Evolutionary conservation across 495 filamentous ascomycete genomes (phyloP).

Genomic region (Penicillium ucsense): DNA sequence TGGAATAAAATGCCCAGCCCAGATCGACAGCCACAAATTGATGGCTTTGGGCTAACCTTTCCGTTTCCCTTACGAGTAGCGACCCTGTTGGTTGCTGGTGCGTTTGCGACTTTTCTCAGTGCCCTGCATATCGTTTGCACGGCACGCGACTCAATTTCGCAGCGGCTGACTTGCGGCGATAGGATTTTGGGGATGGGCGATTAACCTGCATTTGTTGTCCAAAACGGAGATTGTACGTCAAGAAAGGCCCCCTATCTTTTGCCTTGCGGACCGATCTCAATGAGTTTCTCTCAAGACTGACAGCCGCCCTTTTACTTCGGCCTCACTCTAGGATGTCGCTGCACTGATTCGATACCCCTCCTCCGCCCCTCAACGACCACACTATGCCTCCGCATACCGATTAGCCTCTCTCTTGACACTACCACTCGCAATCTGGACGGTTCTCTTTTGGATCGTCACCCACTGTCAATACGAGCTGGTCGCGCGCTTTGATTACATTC

Average conservation of each 20-base stretch:
- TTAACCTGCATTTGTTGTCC: slow-evolving; percentile 75
- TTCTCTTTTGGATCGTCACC: slow-evolving; percentile 76
- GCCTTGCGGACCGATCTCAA: too few relatives aligned
- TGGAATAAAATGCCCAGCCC: slow-evolving; percentile 71
- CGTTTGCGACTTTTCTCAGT: not conserved
- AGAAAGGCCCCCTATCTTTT: too few relatives aligned
- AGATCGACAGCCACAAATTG: slow-evolving; percentile 68
- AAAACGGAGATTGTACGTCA: slow-evolving; percentile 57
- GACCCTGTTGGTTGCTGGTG: slow-evolving; percentile 71
- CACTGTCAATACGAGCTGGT: slow-evolving; percentile 57
- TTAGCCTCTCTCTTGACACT: slow-evolving; percentile 65
- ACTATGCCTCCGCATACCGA: slow-evolving; percentile 74
- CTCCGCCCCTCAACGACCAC: slow-evolving; percentile 53
- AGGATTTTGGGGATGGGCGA: slow-evolving; percentile 88
- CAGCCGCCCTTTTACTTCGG: not conserved
- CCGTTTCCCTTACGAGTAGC: slow-evolving; percentile 82
- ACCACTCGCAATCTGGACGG: slow-evolving; percentile 56
- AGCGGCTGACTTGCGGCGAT: slow-evolving; percentile 1
- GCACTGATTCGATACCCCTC: slow-evolving; percentile 69
- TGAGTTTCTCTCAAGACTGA: not conserved
- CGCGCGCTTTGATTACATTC: slow-evolving; percentile 66
- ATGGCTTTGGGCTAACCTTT: slow-evolving; percentile 73
- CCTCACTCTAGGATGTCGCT: slow-evolving; percentile 53
- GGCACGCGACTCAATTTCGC: not conserved
- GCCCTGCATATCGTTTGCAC: not conserved